These are phyloP conservation scores for Penstemon newberryi DNA, from an alignment of 257 asterid genomes.

Conservation along the genomic window DNA sequence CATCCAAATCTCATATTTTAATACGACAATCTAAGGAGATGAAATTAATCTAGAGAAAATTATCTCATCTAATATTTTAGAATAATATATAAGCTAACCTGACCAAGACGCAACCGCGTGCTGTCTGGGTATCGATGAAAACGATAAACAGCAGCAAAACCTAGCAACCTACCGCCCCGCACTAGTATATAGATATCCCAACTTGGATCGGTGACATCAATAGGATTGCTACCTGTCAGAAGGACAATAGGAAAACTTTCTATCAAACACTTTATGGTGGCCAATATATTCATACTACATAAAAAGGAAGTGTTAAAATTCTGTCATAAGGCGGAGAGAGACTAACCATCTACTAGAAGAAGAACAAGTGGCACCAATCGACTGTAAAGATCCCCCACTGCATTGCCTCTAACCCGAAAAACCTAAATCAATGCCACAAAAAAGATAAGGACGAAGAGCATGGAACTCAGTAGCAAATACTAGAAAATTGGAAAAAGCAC, in stretches of 20 bases:
- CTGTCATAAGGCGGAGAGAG: neutral
- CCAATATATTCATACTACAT: too few species aligned
- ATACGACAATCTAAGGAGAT: neutral
- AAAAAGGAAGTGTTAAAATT: too few species aligned
- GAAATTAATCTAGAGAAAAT: neutral
- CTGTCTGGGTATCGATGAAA: constrained; percentile 70
- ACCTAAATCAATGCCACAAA: constrained; percentile 36
- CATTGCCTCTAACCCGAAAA: constrained; percentile 49
- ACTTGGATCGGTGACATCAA: constrained; percentile 78
- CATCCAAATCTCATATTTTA: constrained; percentile 26
- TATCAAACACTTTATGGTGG: too few species aligned
- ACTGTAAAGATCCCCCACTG: constrained; percentile 61
- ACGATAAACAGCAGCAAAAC: constrained; percentile 89
- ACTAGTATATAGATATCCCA: constrained; percentile 84
- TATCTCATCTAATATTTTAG: constrained; percentile 2
- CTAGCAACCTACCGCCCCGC: constrained; percentile 46
- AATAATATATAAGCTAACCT: constrained; percentile 49
- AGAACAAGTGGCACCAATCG: constrained; percentile 74
- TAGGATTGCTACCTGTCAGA: constrained; percentile 95
- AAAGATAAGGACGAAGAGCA: constrained; percentile 9
- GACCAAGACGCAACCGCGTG: constrained; percentile 85
- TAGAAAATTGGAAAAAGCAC: neutral
- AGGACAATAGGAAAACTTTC: constrained; percentile 12
- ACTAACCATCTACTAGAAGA: constrained; percentile 64
- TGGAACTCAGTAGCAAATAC: neutral